These are phyloP conservation scores for Odonthalia washingtoniensis DNA, from an alignment of 31 red algal genomes.

Conservation along the genomic window DNA sequence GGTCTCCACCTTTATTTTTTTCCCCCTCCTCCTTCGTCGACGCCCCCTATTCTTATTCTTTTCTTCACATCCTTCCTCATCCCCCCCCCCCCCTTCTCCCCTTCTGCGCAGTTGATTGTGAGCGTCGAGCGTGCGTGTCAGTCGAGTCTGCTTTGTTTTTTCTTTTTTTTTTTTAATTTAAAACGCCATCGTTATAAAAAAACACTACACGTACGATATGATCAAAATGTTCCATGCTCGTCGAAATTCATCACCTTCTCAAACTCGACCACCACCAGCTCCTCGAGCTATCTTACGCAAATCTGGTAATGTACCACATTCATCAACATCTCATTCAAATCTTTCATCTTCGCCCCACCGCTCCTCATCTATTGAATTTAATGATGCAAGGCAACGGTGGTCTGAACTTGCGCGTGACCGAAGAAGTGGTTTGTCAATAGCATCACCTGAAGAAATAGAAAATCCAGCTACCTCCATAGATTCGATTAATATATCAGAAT, in stretches of 20 bases:
- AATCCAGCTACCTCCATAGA: neutral
- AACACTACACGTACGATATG: too few relatives aligned
- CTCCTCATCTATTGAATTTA: neutral
- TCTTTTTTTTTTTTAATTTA: too few relatives aligned
- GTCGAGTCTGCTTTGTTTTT: too few relatives aligned
- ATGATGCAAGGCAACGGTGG: neutral
- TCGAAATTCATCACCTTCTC: constrained; percentile 1
- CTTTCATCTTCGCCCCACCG: neutral
- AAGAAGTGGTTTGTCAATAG: neutral
- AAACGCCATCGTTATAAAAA: too few relatives aligned
- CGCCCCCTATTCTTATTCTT: too few relatives aligned
- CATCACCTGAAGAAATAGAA: neutral
- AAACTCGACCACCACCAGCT: neutral
- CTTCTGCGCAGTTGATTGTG: too few relatives aligned
- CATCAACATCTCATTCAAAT: neutral
- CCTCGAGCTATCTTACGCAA: neutral
- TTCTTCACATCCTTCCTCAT: too few relatives aligned
- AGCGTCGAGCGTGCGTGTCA: too few relatives aligned
- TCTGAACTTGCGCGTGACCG: neutral
- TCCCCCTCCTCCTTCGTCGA: too few relatives aligned
- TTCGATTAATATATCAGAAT: neutral
- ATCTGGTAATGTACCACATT: neutral
- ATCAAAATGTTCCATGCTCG: too few relatives aligned
- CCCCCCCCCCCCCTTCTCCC: too few relatives aligned
- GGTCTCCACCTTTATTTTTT: too few relatives aligned